Evolutionary conservation across 2,329 filamentous ascomycete genomes (phyloP), one percentile per base, ranked within the genome.

Genomic region (Ciborinia camelliae): DNA sequence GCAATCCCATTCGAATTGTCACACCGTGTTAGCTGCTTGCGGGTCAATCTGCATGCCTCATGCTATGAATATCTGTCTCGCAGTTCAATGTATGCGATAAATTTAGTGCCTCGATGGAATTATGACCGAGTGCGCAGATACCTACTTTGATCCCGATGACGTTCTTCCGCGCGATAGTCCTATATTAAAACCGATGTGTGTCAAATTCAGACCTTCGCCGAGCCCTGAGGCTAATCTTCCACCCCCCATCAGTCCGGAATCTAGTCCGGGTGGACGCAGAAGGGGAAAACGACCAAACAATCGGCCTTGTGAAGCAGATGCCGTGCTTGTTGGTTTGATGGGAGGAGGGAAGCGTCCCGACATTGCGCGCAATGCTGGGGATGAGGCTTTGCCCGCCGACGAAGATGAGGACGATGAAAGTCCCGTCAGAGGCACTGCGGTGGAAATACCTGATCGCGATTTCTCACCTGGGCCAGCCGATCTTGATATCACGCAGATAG

Each of bases 321-420:
- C 81, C 70, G 86, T 91, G 68, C 81, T 94, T 75, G 82, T 94
- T 68, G 77, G 79, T 65, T 80, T 82, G 75, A 82, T 93, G 79
- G 84, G 80, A 71, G 84, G 81, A 73, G 85, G 86, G 72, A 86
- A 86, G 73, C 80, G 81, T 69, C 86, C 84, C 59, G 87, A 92
- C 59, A 83, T 91, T 72, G 87, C 87, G 65, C 78, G 77, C 69
- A 74, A 78, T 72, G 88, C 85, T 65, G 83, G 81, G 68, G 77
- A 79, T 67, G 75, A 81, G 68, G 80, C 84, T 28, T 78, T 90
- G 55, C 79, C 81, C 28, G 78, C 77, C 2, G 79, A 78, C 64
- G 55, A 58, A 41, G 74, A 76, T 63, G 77, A 79, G 62, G 79
- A 79, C 18, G 77, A 80, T 53, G 78, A 79, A 67, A 74, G 35